These are phyloP conservation scores for Termitomyces sp. DNA, from an alignment of 768 basidiomycete genomes.

Conservation along the genomic window DNA sequence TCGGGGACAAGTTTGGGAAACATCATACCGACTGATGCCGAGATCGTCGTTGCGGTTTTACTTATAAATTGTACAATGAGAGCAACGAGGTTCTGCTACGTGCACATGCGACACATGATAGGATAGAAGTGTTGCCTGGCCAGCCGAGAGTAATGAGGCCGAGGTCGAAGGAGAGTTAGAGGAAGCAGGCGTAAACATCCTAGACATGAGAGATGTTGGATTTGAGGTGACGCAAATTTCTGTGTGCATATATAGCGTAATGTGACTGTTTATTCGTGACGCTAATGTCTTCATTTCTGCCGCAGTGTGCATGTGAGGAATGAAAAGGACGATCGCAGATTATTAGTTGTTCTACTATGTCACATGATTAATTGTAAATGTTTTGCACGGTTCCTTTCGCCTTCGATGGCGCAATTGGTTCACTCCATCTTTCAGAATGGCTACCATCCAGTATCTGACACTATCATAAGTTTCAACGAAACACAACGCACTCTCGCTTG, in stretches of 20 bases:
- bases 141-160: slow-evolving; percentile 45
- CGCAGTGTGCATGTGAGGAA: no score
- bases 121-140: slow-evolving; percentile 57
- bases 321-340: no score
- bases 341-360: background rate
- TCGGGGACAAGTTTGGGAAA: slow-evolving; percentile 49
- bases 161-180: slow-evolving; percentile 66
- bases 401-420: slow-evolving; percentile 20
- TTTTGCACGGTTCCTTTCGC: background rate
- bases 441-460: slow-evolving; percentile 33
- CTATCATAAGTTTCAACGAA: slow-evolving; percentile 19
- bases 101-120: slow-evolving; percentile 65
- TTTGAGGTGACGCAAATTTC: slow-evolving; percentile 20
- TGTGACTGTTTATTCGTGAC: background rate
- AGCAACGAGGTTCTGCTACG: slow-evolving; percentile 56
- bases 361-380: background rate
- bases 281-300: background rate
- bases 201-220: slow-evolving; percentile 67
- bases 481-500: slow-evolving; percentile 20
- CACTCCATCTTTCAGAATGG: slow-evolving; percentile 28
- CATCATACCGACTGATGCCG: slow-evolving; percentile 46
- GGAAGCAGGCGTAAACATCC: slow-evolving; percentile 58
- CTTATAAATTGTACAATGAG: slow-evolving; percentile 62
- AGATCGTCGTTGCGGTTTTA: slow-evolving; percentile 63
- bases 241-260: background rate